Evolutionary conservation across 2,329 filamentous ascomycete species (phyloP).

Genomic region (Aspergillus melleus): DNA sequence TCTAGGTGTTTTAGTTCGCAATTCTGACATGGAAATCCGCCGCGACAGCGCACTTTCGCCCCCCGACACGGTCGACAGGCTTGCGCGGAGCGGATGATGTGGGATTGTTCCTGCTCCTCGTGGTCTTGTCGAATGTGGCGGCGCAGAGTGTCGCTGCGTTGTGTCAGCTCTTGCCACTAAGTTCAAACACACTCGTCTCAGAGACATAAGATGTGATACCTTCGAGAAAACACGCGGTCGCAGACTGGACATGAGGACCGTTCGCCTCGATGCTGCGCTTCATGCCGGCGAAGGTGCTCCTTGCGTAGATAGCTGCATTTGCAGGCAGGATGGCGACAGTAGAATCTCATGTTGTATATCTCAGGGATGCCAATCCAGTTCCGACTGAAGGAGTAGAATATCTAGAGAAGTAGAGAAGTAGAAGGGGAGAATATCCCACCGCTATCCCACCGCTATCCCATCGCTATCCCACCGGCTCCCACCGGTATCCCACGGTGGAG

Average conservation of each 20-base stretch:
- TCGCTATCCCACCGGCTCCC: background rate
- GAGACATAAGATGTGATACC: background rate
- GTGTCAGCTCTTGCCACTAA: background rate
- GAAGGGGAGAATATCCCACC: background rate
- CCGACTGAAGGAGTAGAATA: background rate
- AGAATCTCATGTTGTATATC: background rate
- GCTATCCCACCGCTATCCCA: conserved; percentile 3
- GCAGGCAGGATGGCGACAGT: conserved; percentile 11
- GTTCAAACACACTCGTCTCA: background rate
- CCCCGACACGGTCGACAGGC: conserved; percentile 18
- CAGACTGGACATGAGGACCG: conserved; percentile 17
- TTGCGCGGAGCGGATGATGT: conserved; percentile 7
- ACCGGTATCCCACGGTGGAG: background rate
- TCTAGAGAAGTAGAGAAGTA: too few relatives aligned
- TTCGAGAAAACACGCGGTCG: conserved; percentile 16
- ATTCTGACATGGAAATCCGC: conserved; percentile 6
- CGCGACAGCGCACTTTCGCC: conserved; percentile 12
- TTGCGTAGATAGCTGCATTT: conserved; percentile 17
- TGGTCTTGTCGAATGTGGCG: conserved; percentile 22
- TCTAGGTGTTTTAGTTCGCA: background rate
- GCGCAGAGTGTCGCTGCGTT: conserved; percentile 17
- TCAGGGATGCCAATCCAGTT: background rate
- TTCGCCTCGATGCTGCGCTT: conserved; percentile 10
- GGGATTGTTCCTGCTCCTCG: conserved; percentile 1
- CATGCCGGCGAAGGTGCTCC: conserved; percentile 19